Conservation (phyloP, 208 protist species). For the Angomonas ambiguus region DNA sequence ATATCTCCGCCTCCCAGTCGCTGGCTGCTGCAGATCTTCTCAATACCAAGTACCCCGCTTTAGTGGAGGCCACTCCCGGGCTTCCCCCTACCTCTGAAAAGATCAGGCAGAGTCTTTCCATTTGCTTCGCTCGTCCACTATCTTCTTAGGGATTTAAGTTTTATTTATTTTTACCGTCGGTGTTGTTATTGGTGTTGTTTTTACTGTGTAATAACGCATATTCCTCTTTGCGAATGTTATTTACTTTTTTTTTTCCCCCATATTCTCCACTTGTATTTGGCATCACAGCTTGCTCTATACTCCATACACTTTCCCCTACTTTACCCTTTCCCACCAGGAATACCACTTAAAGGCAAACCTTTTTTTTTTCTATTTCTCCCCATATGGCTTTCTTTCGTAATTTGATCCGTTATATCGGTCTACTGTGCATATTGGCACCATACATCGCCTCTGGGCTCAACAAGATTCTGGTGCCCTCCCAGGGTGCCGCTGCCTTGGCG, state of each 20-base stretch:
- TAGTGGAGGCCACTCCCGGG: slow-evolving; percentile 12
- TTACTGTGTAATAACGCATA: no score
- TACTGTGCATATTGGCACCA: slow-evolving; percentile 44
- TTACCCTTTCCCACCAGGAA: no score
- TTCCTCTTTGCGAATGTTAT: no score
- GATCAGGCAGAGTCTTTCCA: slow-evolving; percentile 45
- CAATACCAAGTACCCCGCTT: slow-evolving; percentile 43
- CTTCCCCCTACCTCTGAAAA: slow-evolving; percentile 24
- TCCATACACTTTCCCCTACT: no score
- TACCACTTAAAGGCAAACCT: no score
- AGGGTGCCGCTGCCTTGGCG: slow-evolving; percentile 36
- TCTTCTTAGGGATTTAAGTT: slow-evolving; percentile 14
- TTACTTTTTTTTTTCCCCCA: neutral
- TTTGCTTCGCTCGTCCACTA: slow-evolving; percentile 43
- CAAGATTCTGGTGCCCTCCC: slow-evolving; percentile 38
- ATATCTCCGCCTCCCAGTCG: slow-evolving; percentile 52
- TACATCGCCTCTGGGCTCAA: slow-evolving; percentile 58
- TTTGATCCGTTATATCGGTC: slow-evolving; percentile 55
- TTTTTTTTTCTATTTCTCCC: neutral
- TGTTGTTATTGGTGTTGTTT: neutral
- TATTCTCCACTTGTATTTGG: no score
- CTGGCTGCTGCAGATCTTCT: slow-evolving; percentile 64
- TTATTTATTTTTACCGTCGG: slow-evolving; percentile 10
- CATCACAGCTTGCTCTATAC: no score
- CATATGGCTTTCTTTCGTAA: slow-evolving; percentile 28